Evolutionary conservation across 2,329 filamentous ascomycete species (phyloP).

Genomic region (Drechslerella coelobrocha): DNA sequence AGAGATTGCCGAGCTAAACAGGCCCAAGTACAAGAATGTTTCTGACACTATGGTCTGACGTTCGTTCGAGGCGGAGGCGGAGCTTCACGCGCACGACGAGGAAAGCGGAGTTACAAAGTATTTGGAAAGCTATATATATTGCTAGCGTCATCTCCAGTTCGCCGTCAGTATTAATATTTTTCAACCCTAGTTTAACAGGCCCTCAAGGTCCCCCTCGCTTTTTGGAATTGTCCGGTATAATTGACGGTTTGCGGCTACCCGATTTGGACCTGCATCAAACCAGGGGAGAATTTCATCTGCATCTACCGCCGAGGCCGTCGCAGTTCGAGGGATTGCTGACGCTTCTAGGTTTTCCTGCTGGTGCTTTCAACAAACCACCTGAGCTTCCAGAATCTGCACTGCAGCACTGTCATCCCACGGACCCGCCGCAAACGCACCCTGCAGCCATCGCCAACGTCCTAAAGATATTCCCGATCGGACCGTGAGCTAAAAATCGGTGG

Average conservation of each 20-base stretch:
- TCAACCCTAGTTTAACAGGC: background rate
- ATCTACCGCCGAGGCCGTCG: conserved; percentile 10
- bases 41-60: conserved; percentile 15
- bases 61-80: conserved; percentile 3
- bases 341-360: conserved; percentile 8
- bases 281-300: background rate
- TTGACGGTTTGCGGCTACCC: background rate
- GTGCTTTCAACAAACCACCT: conserved; percentile 6
- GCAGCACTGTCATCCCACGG: conserved; percentile 33
- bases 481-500: conserved; percentile 14
- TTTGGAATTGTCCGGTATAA: conserved; percentile 24
- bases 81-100: background rate
- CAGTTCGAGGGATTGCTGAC: conserved; percentile 18
- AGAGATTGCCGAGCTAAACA: conserved; percentile 29
- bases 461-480: conserved; percentile 43
- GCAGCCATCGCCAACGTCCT: conserved; percentile 26
- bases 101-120: conserved; percentile 10
- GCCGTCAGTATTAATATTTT: conserved; percentile 25
- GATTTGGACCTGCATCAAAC: conserved; percentile 13
- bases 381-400: conserved; percentile 27
- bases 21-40: background rate
- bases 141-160: conserved; percentile 31
- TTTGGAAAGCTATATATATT: conserved; percentile 50
- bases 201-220: background rate
- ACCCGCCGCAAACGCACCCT: conserved; percentile 31